phyloP scores from a whole-genome alignment of 2,329 filamentous ascomycete genomes.

The Lecanicillium sp. region DNA sequence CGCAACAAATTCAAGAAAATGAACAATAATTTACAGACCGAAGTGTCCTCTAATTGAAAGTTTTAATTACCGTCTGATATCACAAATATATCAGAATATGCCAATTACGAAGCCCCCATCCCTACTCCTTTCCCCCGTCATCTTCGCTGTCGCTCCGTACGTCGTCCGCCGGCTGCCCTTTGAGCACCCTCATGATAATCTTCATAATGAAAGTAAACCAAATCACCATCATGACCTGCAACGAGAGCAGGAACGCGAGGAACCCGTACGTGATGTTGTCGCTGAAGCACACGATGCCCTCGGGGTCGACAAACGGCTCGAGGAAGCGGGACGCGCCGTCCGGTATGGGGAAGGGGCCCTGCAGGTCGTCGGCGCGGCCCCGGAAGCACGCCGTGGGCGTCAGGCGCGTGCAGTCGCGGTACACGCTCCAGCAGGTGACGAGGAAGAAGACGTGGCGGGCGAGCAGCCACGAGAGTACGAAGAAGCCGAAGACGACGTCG shows the following conservation, averaged over 20 bases:
- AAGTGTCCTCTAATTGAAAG: no score
- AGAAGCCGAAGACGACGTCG: conserved; percentile 77
- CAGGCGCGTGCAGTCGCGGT: conserved; percentile 54
- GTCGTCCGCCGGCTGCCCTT: conserved; percentile 74
- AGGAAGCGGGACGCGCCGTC: conserved; percentile 56
- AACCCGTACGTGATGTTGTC: conserved; percentile 68
- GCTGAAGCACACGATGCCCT: conserved; percentile 78
- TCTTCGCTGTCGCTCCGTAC: conserved; percentile 79
- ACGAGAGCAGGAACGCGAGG: conserved; percentile 64
- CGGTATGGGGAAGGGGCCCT: conserved; percentile 43
- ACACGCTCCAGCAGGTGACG: conserved; percentile 76
- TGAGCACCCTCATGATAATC: conserved; percentile 73
- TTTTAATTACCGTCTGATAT: no score
- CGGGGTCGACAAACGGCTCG: conserved; percentile 65
- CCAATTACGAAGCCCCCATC: no score
- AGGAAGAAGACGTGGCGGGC: conserved; percentile 77
- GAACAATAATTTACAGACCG: no score
- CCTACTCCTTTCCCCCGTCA: conserved; percentile 53
- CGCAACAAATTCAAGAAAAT: no score
- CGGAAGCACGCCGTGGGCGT: conserved; percentile 68
- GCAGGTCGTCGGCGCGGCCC: conserved; percentile 47
- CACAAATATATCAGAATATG: no score
- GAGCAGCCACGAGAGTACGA: conserved; percentile 78
- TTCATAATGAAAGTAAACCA: conserved; percentile 88
- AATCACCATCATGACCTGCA: conserved; percentile 73